A percentile compares a stretch with the other conserved stretches of the same genome.
These are phyloP conservation scores for Fusarium succisae DNA, from an alignment of 2,329 filamentous ascomycete genomes.

Conservation along the genomic window DNA sequence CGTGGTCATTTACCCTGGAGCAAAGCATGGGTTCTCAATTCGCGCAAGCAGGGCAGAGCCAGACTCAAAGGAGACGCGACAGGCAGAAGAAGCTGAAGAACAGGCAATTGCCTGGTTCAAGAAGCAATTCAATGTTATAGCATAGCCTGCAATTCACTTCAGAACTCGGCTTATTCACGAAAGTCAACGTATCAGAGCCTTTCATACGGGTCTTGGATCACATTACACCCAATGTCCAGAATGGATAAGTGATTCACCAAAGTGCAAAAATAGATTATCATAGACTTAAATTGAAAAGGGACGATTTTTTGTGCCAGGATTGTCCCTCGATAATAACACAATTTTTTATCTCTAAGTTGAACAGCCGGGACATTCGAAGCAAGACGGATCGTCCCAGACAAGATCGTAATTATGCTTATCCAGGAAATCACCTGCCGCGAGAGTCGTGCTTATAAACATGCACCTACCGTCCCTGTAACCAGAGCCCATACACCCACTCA, in stretches of 20 bases:
- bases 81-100: neutral
- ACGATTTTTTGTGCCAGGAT: fast-evolving
- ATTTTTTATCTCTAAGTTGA: neutral
- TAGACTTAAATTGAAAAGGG: neutral
- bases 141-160: fast-evolving
- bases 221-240: neutral
- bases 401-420: neutral
- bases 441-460: neutral
- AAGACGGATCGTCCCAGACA: neutral
- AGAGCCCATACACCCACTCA: neutral
- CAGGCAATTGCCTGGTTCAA: neutral
- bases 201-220: fast-evolving
- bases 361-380: neutral
- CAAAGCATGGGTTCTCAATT: neutral
- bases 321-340: neutral
- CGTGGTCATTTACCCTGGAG: neutral
- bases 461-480: neutral
- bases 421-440: neutral
- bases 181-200: neutral
- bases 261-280: fast-evolving
- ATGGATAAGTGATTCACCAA: fast-evolving
- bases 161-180: fast-evolving
- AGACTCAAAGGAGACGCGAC: neutral
- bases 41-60: neutral
- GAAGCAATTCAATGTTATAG: neutral